Percentiles rank a stretch among this genome's conserved stretches.
Evolutionary conservation across 2,329 filamentous ascomycete genomes (phyloP).

Genomic region (Phyllachora maydis): DNA sequence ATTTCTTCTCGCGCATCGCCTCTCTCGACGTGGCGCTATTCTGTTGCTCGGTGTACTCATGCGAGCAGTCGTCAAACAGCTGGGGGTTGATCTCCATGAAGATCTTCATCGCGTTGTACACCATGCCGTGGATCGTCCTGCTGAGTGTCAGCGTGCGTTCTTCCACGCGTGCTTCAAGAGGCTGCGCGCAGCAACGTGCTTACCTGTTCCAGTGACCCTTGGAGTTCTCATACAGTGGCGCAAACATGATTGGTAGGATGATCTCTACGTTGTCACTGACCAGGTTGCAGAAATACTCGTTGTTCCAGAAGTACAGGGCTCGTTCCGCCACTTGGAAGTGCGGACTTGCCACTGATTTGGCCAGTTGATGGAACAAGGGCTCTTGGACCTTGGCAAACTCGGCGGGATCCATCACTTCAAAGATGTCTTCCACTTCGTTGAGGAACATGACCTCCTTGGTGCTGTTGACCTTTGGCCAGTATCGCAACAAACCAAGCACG

Average conservation of each 20-base stretch:
- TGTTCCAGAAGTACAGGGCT: constrained; percentile 99
- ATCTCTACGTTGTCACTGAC: constrained; percentile 98
- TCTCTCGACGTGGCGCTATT: constrained; percentile 78
- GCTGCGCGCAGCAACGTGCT: constrained; percentile 11
- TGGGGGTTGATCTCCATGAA: constrained; percentile 99
- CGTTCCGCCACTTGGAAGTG: constrained; percentile 98
- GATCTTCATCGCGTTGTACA: constrained; percentile 98
- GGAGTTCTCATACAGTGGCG: constrained; percentile 92
- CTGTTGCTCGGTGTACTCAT: constrained; percentile 93
- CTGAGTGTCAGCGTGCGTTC: constrained; percentile 12
- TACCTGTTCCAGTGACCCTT: constrained; percentile 99
- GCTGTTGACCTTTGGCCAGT: constrained; percentile 99
- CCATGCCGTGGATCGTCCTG: constrained; percentile 98
- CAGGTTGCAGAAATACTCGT: constrained; percentile 98
- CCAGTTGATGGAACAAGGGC: constrained; percentile 87
- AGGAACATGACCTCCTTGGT: constrained; percentile 99
- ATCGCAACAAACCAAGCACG: constrained; percentile 79
- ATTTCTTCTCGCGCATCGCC: constrained; percentile 63
- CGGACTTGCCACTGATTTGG: constrained; percentile 93
- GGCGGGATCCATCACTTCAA: constrained; percentile 97
- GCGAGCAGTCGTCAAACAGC: constrained; percentile 94
- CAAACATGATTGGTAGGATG: constrained; percentile 98
- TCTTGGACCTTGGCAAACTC: constrained; percentile 99
- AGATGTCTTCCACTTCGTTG: constrained; percentile 98
- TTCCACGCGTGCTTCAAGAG: neutral